Conservation (phyloP, 2,329 filamentous ascomycete species). For the Ophiostoma piceae region DNA sequence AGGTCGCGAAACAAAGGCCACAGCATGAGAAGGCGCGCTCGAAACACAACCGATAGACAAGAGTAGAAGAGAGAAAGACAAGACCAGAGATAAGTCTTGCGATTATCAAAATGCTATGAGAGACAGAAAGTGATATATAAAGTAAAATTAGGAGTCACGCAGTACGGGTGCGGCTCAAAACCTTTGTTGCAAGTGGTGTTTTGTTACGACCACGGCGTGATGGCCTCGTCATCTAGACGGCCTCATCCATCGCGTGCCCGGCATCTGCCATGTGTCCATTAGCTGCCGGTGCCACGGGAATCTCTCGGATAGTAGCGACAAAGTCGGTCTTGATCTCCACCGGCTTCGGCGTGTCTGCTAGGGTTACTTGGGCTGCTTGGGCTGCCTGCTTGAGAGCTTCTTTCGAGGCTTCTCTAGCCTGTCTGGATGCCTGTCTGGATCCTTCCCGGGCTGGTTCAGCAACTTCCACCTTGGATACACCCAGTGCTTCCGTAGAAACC, state of each 20-base stretch:
- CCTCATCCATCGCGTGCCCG: neutral
- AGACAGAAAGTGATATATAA: neutral
- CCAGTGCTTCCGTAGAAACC: neutral
- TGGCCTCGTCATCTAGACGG: neutral
- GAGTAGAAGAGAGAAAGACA: neutral
- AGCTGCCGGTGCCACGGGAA: neutral
- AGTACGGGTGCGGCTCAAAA: neutral
- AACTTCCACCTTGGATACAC: conserved; percentile 11
- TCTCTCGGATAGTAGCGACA: neutral
- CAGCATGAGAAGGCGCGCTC: neutral
- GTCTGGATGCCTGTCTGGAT: neutral
- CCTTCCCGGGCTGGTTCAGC: neutral
- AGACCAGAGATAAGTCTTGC: neutral
- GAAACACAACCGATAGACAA: neutral
- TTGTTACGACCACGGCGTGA: neutral
- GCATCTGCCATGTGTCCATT: neutral
- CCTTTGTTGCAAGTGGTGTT: neutral
- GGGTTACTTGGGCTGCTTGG: neutral
- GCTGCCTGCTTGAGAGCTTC: neutral
- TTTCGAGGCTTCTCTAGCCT: neutral
- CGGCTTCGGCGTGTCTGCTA: neutral
- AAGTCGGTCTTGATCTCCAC: neutral
- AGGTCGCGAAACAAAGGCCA: neutral
- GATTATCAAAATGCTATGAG: neutral
- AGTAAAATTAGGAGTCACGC: neutral